A percentile compares a stretch with the other conserved stretches of the same genome.
Conservation (phyloP, 192 early-diverging fungal species). For the Coemansia sp. region DNA sequence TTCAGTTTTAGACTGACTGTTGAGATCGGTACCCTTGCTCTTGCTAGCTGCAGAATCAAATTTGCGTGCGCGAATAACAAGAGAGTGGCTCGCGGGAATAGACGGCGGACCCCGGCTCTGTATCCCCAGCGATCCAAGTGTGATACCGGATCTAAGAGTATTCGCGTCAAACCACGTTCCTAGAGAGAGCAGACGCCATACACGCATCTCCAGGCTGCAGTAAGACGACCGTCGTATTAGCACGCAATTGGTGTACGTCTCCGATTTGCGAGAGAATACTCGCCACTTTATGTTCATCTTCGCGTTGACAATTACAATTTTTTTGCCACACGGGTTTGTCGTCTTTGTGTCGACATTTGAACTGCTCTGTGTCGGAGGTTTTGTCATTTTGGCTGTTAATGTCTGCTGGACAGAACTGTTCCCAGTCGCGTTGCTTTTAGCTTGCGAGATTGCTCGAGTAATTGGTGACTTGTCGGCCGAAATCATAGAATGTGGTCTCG, state of each 20-base stretch:
- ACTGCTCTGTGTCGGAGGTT: neutral
- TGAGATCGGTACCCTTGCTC: neutral
- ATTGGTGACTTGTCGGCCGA: neutral
- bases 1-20: slow-evolving; percentile 16
- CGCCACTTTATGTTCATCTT: slow-evolving; percentile 27
- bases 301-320: neutral
- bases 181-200: slow-evolving; percentile 35
- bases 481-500: neutral
- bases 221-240: slow-evolving; percentile 45
- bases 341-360: neutral
- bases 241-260: slow-evolving; percentile 30
- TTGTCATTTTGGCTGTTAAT: neutral
- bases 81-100: neutral
- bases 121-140: slow-evolving; percentile 40
- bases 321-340: neutral
- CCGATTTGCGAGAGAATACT: slow-evolving; percentile 26
- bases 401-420: neutral
- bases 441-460: neutral
- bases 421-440: neutral
- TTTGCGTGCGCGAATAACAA: slow-evolving; percentile 9
- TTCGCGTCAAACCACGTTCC: slow-evolving; percentile 40
- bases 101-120: slow-evolving; percentile 1
- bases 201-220: slow-evolving; percentile 45
- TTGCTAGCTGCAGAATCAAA: neutral
- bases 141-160: slow-evolving; percentile 19